Evolutionary conservation across 352 stramenopile genomes (phyloP), one percentile per base, ranked within the genome.

Genomic region (Phytophthora uliginosa): DNA sequence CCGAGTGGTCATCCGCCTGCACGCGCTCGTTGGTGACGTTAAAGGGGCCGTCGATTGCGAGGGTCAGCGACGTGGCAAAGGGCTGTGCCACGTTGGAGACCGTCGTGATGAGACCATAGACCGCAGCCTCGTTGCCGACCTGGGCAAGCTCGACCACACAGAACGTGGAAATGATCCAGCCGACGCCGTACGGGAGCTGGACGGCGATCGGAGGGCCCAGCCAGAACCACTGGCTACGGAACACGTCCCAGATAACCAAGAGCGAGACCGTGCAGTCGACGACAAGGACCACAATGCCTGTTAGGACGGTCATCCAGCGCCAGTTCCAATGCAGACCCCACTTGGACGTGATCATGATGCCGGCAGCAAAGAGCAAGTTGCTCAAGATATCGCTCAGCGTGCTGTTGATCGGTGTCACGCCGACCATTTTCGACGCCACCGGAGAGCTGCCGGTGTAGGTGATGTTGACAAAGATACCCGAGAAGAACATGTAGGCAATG

Each of bases 301-400:
- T 76, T 3, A 63, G 24, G 8, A 71, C 59, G n/a, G 73, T 84
- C 61, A 77, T 80, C 47, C 52, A 66, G 28, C 73, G 73, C 74
- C 70, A 81, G 63, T 76, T 81, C 74, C 74, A 81, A 54, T 73
- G 70, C 12, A 81, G 28, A 4, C 74, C 74, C 67, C 69, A 81
- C 60, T 75, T 74, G 26, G 68, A 71, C 12, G 70, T 81, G 63
- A 78, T 61, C 61, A 77, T 76, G 60, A 85, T 70, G 3, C 67
- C 69, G 20, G 45, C 13, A 13, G 33, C 31, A 28, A 82, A 82
- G 1, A 82, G 34, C n/a, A 76, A 28, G 24, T 76, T 76, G 22
- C 71, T 56, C 17, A 81, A 51, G 20, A 85, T 73, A 31, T 66
- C 51, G 31, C 67, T 77, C 0, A 78, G 28, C 1, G 57, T 73